Evolutionary conservation across 257 asterid species (phyloP).

Genomic region (Primulina huaijiensis): DNA sequence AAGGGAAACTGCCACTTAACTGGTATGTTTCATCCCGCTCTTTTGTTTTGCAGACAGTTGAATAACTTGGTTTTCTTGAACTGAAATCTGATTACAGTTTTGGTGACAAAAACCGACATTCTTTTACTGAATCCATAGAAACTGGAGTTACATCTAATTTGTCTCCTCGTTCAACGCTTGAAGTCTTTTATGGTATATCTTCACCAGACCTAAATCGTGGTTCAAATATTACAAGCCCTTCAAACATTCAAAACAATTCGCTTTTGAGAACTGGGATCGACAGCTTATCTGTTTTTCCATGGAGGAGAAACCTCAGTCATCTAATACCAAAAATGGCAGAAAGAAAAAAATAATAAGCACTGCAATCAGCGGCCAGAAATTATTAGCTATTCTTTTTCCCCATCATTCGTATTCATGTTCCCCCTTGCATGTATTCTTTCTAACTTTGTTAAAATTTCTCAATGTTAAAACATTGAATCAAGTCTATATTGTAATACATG

Average conservation of each 20-base stretch:
- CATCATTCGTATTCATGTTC: not conserved
- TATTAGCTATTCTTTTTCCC: constrained; percentile 3
- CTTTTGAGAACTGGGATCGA: constrained; percentile 28
- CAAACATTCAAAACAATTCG: constrained; percentile 27
- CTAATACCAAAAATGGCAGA: constrained; percentile 32
- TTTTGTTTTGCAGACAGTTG: not conserved
- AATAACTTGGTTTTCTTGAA: constrained; percentile 2
- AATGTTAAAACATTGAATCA: not conserved
- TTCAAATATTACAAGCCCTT: constrained; percentile 32
- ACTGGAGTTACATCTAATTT: constrained; percentile 31
- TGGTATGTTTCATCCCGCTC: constrained; percentile 27
- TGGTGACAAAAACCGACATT: constrained; percentile 45
- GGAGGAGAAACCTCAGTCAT: constrained; percentile 37
- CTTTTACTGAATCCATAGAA: constrained; percentile 36
- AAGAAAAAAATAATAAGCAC: constrained; percentile 17
- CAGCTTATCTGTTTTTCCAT: constrained; percentile 21
- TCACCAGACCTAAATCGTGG: constrained; percentile 39
- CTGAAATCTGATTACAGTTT: constrained; percentile 12
- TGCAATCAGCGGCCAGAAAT: constrained; percentile 26
- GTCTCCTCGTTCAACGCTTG: constrained; percentile 63
- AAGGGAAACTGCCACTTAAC: constrained; percentile 35
- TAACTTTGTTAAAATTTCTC: constrained; percentile 2
- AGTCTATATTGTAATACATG: not conserved
- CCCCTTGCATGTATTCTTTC: constrained; percentile 16
- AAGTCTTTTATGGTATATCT: constrained; percentile 34